phyloP scores from a whole-genome alignment of 352 stramenopile genomes.

The Phytopythium montanum region DNA sequence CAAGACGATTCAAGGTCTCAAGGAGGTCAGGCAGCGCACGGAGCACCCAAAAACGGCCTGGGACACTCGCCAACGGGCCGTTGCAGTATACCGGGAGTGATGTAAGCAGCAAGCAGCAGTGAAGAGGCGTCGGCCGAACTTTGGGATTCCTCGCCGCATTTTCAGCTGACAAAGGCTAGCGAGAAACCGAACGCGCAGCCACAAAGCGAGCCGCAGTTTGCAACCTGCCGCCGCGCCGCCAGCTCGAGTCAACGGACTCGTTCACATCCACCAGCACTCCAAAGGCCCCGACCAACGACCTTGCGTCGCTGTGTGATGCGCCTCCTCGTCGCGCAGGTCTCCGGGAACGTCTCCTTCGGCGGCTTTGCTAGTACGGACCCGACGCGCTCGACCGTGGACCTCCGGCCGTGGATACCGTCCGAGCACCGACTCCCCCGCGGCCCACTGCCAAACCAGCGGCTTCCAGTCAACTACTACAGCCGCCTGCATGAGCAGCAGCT shows the following conservation, averaged over 20 bases:
- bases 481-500: neutral
- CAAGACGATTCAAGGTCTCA: no score
- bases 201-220: neutral
- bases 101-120: no score
- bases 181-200: neutral
- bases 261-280: no score
- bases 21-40: neutral
- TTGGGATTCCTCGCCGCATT: slow-evolving; percentile 1
- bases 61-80: neutral
- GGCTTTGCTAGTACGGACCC: neutral
- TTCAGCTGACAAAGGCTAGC: neutral
- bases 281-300: no score
- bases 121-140: neutral
- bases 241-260: neutral
- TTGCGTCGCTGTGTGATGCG: slow-evolving; percentile 1
- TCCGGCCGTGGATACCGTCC: neutral
- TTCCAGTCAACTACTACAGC: neutral
- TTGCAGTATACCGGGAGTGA: no score
- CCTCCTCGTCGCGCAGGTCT: neutral
- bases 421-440: neutral
- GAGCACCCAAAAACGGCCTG: neutral
- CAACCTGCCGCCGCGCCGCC: neutral
- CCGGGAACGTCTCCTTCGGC: neutral
- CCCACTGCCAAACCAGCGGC: neutral
- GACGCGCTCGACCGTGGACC: neutral